These are phyloP conservation scores for Teratosphaeria pseudoeucalypti DNA, from an alignment of 2,329 filamentous ascomycete species.

Conservation along the genomic window DNA sequence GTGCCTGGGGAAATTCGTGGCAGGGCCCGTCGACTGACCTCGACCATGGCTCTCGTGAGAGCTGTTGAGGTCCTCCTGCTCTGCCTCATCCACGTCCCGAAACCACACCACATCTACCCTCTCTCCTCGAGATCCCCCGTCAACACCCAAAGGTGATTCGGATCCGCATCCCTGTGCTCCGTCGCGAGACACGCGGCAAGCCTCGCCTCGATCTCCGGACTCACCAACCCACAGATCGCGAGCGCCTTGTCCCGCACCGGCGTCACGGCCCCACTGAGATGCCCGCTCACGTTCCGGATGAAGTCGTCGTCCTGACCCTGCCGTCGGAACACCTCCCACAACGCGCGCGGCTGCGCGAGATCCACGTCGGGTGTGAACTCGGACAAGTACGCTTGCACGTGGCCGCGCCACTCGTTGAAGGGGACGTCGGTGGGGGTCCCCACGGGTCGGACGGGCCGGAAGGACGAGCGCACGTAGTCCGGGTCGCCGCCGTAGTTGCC, in stretches of 20 bases:
- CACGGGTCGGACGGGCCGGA: slow-evolving; percentile 16
- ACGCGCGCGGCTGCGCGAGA: slow-evolving; percentile 39
- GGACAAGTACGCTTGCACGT: slow-evolving; percentile 18
- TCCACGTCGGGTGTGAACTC: slow-evolving; percentile 36
- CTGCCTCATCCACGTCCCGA: too few species aligned
- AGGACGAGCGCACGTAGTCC: slow-evolving; percentile 32
- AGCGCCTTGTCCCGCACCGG: neutral
- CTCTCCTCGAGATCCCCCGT: too few species aligned
- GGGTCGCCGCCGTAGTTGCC: slow-evolving; percentile 39
- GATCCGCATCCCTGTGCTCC: neutral
- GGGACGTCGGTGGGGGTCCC: slow-evolving; percentile 1
- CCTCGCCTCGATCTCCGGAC: neutral
- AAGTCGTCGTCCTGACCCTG: slow-evolving; percentile 22
- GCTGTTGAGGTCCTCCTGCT: too few species aligned
- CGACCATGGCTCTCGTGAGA: too few species aligned
- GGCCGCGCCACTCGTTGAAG: slow-evolving; percentile 17
- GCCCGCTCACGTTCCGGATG: slow-evolving; percentile 15
- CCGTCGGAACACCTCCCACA: slow-evolving; percentile 33
- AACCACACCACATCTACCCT: too few species aligned
- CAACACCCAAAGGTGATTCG: neutral
- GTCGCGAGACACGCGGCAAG: neutral
- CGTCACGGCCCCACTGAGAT: neutral
- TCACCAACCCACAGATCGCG: neutral
- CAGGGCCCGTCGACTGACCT: too few species aligned
- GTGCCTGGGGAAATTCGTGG: too few species aligned